These are phyloP conservation scores for Aaosphaeria arxii DNA, from an alignment of 2,329 filamentous ascomycete species.

Conservation along the genomic window DNA sequence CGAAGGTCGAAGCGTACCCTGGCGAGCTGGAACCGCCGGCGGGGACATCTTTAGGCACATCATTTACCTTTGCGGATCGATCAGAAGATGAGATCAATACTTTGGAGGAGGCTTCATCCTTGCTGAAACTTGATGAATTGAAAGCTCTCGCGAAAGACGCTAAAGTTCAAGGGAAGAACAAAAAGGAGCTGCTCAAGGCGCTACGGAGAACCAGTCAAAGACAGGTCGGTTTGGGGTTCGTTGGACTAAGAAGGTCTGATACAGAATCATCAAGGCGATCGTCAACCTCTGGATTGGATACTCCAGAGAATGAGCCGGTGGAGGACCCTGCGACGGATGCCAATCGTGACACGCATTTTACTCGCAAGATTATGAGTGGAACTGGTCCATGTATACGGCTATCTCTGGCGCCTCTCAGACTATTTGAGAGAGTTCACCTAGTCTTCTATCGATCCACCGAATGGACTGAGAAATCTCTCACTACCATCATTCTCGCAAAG, in stretches of 20 bases:
- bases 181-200: slow-evolving; percentile 72
- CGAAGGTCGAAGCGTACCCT: slow-evolving; percentile 39
- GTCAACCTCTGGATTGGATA: slow-evolving; percentile 34
- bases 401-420: slow-evolving; percentile 65
- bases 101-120: slow-evolving; percentile 76
- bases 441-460: slow-evolving; percentile 95
- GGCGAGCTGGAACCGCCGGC: slow-evolving; percentile 49
- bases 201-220: slow-evolving; percentile 70
- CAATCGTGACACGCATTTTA: slow-evolving; percentile 72
- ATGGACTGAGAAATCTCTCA: slow-evolving; percentile 96
- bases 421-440: slow-evolving; percentile 92
- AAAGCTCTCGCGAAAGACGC: slow-evolving; percentile 81
- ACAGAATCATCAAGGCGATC: slow-evolving; percentile 55
- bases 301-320: slow-evolving; percentile 36
- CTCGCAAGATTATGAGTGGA: slow-evolving; percentile 71
- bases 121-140: slow-evolving; percentile 84
- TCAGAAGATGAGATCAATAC: slow-evolving; percentile 71
- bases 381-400: slow-evolving; percentile 84
- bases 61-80: slow-evolving; percentile 76
- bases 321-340: slow-evolving; percentile 44
- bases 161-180: slow-evolving; percentile 84
- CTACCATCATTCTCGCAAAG: slow-evolving; percentile 88
- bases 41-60: slow-evolving; percentile 49
- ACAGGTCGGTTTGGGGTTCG: slow-evolving; percentile 72
- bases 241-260: slow-evolving; percentile 63